Percentiles rank a stretch among this genome's conserved stretches.
Conservation (phyloP, 768 basidiomycete genomes). For the Ramaria rubella region DNA sequence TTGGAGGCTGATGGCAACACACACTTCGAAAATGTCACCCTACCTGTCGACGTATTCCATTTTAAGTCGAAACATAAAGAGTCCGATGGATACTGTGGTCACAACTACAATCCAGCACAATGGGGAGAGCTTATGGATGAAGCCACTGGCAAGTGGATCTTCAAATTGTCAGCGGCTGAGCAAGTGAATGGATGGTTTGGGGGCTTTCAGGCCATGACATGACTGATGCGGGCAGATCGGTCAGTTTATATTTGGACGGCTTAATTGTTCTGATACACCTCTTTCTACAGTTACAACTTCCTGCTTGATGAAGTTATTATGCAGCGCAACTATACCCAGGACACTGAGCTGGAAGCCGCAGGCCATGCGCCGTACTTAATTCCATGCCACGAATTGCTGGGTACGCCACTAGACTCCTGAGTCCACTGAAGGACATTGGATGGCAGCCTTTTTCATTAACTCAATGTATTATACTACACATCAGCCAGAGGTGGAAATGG, state of each 20-base stretch:
- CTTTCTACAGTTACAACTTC: slow-evolving; percentile 23
- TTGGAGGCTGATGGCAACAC: background rate
- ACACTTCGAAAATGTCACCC: slow-evolving; percentile 6
- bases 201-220: slow-evolving; percentile 16
- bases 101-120: slow-evolving; percentile 16
- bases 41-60: slow-evolving; percentile 22
- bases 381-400: background rate
- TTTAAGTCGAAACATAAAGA: slow-evolving; percentile 19
- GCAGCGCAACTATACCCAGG: slow-evolving; percentile 18
- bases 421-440: too few species aligned
- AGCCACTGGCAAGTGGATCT: slow-evolving; percentile 17
- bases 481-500: too few species aligned
- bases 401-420: too few species aligned
- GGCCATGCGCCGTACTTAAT: background rate
- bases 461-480: too few species aligned
- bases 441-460: too few species aligned
- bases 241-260: slow-evolving; percentile 10
- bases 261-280: slow-evolving; percentile 29
- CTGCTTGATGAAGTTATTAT: slow-evolving; percentile 34
- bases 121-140: slow-evolving; percentile 11
- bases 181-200: slow-evolving; percentile 21
- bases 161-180: slow-evolving; percentile 24
- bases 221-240: slow-evolving; percentile 11
- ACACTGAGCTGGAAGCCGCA: slow-evolving; percentile 8
- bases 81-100: slow-evolving; percentile 13